Base-by-base conservation (phyloP, 1,139 yeast genomes). In the Zygoascus meyerae region DNA sequence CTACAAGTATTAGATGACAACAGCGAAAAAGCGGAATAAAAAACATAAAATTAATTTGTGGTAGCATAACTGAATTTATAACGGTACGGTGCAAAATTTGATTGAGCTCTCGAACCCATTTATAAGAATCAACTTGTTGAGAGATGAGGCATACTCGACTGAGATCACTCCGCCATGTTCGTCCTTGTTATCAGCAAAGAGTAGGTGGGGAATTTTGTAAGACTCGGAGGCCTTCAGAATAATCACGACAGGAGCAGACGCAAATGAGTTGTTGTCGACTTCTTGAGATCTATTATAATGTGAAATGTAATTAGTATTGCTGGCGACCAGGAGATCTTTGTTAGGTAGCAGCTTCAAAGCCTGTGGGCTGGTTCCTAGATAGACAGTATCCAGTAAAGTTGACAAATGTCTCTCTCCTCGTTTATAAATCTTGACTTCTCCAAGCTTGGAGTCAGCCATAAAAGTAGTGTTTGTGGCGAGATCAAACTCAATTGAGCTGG, bases 381-480 rank as follows among this genome's bases (percentile, higher is more conserved):
- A 26, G n/a, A 36, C 14, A 26, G 31, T 42, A 17, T 31, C 12
- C 31, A n/a, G 14, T 12, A 35, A n/a, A n/a, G 6, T 18, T 29
- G 18, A 17, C 2, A 12, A n/a, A 14, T 35, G 14, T 18, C 12
- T 14, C 14, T 30, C 31, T 7, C 5, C 32, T n/a, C 45, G 16
- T 15, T 18, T 18, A 18, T 29, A 35, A 3, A 42, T 14, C n/a
- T 18, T 17, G 8, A 42, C 37, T 15, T 36, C 28, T 8, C 45
- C 45, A 5, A 42, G 35, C 30, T 30, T 15, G 6, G 40, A 12
- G 39, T 42, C 45, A n/a, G 40, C 39, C 10, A 42, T 40, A 7
- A 42, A 18, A n/a, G 36, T 11, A 10, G 6, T 30, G n/a, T 42
- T 26, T 12, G 37, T 29, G 4, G 17, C 12, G 6, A 11, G 14